Base-by-base conservation (phyloP, 1,139 yeast genomes). In the Hanseniaspora gamundiae region DNA sequence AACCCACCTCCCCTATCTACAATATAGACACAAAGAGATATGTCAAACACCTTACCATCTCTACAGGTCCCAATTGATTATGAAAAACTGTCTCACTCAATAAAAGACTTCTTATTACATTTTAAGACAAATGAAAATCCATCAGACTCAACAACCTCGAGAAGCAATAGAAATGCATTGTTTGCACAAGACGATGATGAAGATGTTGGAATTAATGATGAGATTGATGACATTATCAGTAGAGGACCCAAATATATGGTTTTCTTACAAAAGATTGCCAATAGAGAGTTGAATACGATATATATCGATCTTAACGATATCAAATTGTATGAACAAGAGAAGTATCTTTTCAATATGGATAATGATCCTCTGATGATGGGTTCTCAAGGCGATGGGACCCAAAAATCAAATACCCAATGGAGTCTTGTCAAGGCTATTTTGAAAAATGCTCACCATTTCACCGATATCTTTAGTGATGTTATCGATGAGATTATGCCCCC, bases 301-400 rank as follows among this genome's bases (percentile, higher is more conserved):
- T 68, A 70, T 47, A 71, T 93, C 43, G 95, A 86, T 50, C 70
- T 93, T 44, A 95, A 93, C 59, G 99, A 93, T 60, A 66, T 93
- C 48, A 75, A 76, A 51, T 67, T 70, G 39, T 87, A 71, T 60
- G 88, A 84, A 54, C 51, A 51, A 46, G 58, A 57, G 42, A 57
- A 56, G 41, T 67, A 68, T 52, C 56, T 41, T 42, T 55, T 17
- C 50, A 50, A 38, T 19, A 16, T 38, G 19, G 43, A 39, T 4
- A 22, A 27, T n/a, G 20, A 4, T 9, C n/a, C 35, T 4, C 7
- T 30, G 19, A 4, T 4, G 22, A 33, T 17, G 22, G 13, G 10
- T 17, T 19, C 13, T 4, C 21, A 17, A 22, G 36, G 21, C 6
- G 19, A 9, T 14, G 10, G 21, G 13, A 14, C 22, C n/a, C 26